These are phyloP conservation scores for Sphaerostilbella broomeana DNA, from an alignment of 2,329 filamentous ascomycete species.

Conservation along the genomic window DNA sequence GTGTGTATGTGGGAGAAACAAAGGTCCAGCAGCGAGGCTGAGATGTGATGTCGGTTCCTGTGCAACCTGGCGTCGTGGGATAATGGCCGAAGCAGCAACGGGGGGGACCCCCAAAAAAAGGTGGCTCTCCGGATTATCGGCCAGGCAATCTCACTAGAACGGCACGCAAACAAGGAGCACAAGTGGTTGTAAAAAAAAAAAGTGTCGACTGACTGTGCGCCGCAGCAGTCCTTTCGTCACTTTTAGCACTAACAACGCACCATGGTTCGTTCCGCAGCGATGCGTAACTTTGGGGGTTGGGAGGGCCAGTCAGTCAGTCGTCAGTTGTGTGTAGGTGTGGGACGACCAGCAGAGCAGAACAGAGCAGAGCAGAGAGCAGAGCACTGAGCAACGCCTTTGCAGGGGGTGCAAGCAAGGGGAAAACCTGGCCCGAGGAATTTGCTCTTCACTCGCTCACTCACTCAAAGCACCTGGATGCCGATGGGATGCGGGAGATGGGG, in stretches of 20 bases:
- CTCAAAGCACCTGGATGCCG: too few relatives aligned
- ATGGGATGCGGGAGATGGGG: too few relatives aligned
- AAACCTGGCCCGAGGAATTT: too few relatives aligned
- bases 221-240: constrained; percentile 11
- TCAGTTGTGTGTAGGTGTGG: too few relatives aligned
- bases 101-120: constrained; percentile 12
- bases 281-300: constrained; percentile 7
- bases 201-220: constrained; percentile 1
- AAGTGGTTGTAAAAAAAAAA: constrained; percentile 2
- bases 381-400: neutral
- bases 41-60: constrained; percentile 24
- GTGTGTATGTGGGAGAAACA: constrained; percentile 21
- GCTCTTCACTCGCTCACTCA: too few relatives aligned
- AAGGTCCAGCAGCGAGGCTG: too few relatives aligned
- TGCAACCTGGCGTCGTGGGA: constrained; percentile 29
- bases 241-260: constrained; percentile 9
- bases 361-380: constrained; percentile 1
- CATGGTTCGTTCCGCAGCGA: constrained; percentile 1
- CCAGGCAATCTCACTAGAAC: constrained; percentile 10
- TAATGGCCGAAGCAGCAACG: constrained; percentile 22
- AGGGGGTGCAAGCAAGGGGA: too few relatives aligned
- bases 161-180: neutral
- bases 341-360: too few relatives aligned
- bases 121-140: constrained; percentile 10
- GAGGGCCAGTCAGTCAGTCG: too few relatives aligned